A percentile compares a stretch with the other conserved stretches of the same genome.
Conservation (phyloP, 2,329 filamentous ascomycete genomes). For the Ilyonectria sp. region DNA sequence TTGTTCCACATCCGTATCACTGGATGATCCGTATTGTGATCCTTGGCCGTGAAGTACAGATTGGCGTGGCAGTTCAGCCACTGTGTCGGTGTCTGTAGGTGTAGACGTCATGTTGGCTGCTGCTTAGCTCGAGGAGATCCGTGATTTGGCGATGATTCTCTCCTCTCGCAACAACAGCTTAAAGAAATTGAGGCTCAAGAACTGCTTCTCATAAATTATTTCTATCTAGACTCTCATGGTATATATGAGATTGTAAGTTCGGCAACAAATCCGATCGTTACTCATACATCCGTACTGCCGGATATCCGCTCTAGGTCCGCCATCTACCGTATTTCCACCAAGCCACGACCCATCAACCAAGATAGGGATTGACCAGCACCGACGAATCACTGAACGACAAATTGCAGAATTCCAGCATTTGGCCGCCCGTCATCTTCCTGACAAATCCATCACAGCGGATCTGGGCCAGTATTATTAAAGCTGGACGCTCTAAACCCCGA, state of each 20-base stretch:
- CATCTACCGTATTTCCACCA: conserved; percentile 30
- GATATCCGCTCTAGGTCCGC: conserved; percentile 20
- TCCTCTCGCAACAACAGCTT: not conserved
- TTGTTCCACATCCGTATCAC: conserved; percentile 39
- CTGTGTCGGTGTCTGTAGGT: conserved; percentile 17
- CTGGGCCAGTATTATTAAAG: conserved; percentile 21
- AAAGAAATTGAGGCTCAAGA: not conserved
- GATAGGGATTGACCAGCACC: conserved; percentile 3
- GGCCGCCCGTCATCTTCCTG: conserved; percentile 11
- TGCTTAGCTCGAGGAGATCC: not conserved
- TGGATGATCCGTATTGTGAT: conserved; percentile 32
- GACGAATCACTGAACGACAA: conserved; percentile 23
- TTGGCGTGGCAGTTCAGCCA: conserved; percentile 12
- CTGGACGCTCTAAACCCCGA: conserved; percentile 11
- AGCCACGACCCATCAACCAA: conserved; percentile 28
- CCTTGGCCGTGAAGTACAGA: conserved; percentile 6
- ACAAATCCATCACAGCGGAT: conserved; percentile 17
- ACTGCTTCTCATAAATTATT: conserved; percentile 14
- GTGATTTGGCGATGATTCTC: not conserved
- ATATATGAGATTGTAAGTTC: conserved; percentile 19
- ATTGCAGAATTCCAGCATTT: conserved; percentile 4
- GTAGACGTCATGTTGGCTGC: conserved; percentile 22
- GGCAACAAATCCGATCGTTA: conserved; percentile 1
- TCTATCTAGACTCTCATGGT: not conserved
- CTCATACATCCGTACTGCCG: conserved; percentile 29